Evolutionary conservation across 1,284 basidiomycete species (phyloP).

Genomic region (Caloboletus firmus): DNA sequence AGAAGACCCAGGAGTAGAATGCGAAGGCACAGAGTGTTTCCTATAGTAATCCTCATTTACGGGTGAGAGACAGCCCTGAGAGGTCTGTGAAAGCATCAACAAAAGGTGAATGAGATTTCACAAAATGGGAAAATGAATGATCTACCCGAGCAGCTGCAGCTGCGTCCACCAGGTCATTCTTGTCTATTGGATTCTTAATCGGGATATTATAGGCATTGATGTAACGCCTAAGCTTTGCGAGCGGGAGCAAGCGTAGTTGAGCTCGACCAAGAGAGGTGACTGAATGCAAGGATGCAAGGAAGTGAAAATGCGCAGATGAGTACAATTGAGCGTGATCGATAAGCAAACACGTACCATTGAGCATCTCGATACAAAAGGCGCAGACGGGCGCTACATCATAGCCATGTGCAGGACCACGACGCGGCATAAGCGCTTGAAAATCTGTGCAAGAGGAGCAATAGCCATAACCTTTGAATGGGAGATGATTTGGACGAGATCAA

Average conservation of each 20-base stretch:
- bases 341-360: slow-evolving; percentile 53
- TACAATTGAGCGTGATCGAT: background rate
- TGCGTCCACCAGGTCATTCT: slow-evolving; percentile 70
- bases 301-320: background rate
- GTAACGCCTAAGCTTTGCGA: slow-evolving; percentile 67
- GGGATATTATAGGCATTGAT: slow-evolving; percentile 66
- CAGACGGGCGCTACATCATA: slow-evolving; percentile 67
- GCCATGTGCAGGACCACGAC: slow-evolving; percentile 48
- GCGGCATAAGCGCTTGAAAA: slow-evolving; percentile 72
- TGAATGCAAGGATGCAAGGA: slow-evolving; percentile 27
- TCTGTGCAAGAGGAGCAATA: slow-evolving; percentile 74
- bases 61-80: slow-evolving; percentile 27
- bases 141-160: slow-evolving; percentile 57
- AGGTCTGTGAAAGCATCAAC: slow-evolving; percentile 32
- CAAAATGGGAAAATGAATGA: background rate
- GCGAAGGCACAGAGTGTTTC: slow-evolving; percentile 61
- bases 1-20: slow-evolving; percentile 34
- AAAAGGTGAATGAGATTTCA: background rate
- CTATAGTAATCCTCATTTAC: slow-evolving; percentile 59
- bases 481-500: background rate
- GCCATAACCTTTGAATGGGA: slow-evolving; percentile 50
- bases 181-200: slow-evolving; percentile 64
- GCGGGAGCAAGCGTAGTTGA: slow-evolving; percentile 52
- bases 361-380: slow-evolving; percentile 66
- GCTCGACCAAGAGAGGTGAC: slow-evolving; percentile 65